Conservation (phyloP, 2,329 filamentous ascomycete species). For the Paraphaeosphaeria minitans region DNA sequence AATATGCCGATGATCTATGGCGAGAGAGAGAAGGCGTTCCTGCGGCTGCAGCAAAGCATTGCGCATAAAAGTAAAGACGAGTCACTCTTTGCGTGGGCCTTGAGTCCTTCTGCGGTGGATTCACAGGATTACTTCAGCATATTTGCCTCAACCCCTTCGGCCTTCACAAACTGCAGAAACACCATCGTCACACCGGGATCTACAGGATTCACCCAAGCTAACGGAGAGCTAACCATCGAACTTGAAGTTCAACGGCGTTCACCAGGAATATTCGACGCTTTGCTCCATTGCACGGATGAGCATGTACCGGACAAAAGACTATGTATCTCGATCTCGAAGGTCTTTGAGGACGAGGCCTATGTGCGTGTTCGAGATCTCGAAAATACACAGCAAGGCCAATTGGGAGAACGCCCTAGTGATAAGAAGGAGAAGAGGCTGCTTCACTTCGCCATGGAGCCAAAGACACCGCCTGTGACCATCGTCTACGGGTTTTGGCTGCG, state of each 20-base stretch:
- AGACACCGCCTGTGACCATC: not conserved
- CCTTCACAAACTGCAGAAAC: not conserved
- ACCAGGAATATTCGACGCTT: not conserved
- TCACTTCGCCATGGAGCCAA: not conserved
- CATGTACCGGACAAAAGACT: not conserved
- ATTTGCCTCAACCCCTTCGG: not conserved
- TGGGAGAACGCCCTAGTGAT: too few species aligned
- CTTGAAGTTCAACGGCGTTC: not conserved
- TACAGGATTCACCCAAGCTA: not conserved
- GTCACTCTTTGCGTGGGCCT: not conserved
- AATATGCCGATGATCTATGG: too few species aligned
- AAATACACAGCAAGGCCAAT: not conserved
- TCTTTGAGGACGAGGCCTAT: not conserved
- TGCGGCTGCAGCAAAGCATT: too few species aligned
- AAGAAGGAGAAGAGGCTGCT: not conserved
- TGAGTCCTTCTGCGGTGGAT: not conserved
- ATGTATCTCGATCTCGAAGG: not conserved
- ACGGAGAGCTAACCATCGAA: not conserved
- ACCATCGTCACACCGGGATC: not conserved
- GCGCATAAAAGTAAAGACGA: not conserved
- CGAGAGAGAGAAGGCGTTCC: too few species aligned
- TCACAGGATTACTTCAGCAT: not conserved
- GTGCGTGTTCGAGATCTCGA: not conserved
- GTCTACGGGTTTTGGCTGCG: not conserved
- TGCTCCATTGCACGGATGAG: not conserved